Evolutionary conservation across 2,329 filamentous ascomycete genomes (phyloP).

Genomic region (Arthrobotrys entomopaga): DNA sequence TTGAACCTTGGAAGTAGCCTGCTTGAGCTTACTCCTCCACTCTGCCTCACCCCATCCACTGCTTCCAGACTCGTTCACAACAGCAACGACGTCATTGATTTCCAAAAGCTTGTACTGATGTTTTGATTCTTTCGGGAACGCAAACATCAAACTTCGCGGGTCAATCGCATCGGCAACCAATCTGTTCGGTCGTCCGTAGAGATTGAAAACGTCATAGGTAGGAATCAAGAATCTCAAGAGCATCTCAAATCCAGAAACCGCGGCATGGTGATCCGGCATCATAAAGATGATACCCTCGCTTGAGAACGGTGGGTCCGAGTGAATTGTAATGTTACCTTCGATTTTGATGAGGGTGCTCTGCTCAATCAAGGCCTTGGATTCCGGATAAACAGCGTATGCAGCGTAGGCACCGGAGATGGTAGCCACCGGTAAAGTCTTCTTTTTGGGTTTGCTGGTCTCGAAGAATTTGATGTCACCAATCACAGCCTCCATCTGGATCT

Average conservation of each 20-base stretch:
- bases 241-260: conserved; percentile 93
- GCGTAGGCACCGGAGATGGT: conserved; percentile 91
- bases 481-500: conserved; percentile 72
- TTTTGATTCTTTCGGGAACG: conserved; percentile 82
- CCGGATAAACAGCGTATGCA: conserved; percentile 94
- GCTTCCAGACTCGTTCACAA: conserved; percentile 83
- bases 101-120: conserved; percentile 87
- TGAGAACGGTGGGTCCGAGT: conserved; percentile 78
- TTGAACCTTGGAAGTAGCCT: conserved; percentile 82
- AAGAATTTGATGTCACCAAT: conserved; percentile 96
- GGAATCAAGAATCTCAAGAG: conserved; percentile 92
- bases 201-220: conserved; percentile 87
- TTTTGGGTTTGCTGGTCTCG: conserved; percentile 84
- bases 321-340: conserved; percentile 88
- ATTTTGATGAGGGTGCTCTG: conserved; percentile 94
- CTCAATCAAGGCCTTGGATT: conserved; percentile 91
- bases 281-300: conserved; percentile 96
- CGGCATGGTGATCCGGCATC: conserved; percentile 94
- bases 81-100: conserved; percentile 79
- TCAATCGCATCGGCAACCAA: conserved; percentile 89
- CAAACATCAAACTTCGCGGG: conserved; percentile 93
- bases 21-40: conserved; percentile 87
- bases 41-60: conserved; percentile 82
- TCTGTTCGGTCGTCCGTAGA: conserved; percentile 89
- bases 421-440: conserved; percentile 89